phyloP scores from a whole-genome alignment of 2,329 filamentous ascomycete genomes.

The Paecilomyces sp. region DNA sequence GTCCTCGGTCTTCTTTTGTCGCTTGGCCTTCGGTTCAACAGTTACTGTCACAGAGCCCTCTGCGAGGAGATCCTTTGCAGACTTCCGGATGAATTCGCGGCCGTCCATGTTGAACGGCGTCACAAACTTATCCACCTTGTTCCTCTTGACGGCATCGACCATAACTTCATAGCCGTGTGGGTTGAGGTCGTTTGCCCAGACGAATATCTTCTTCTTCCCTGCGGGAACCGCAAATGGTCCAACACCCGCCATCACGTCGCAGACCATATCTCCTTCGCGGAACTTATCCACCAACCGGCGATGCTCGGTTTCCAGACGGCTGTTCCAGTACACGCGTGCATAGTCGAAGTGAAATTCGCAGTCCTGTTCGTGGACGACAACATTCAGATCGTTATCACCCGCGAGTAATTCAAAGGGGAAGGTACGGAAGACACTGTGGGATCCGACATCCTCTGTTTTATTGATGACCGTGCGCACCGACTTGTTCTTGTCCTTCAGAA shows the following conservation, averaged over 20 bases:
- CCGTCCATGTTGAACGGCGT: conserved; percentile 77
- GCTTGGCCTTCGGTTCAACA: conserved; percentile 41
- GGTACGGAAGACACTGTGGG: conserved; percentile 78
- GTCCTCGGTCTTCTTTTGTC: conserved; percentile 13
- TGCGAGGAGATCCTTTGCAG: conserved; percentile 51
- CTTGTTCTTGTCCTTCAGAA: conserved; percentile 85
- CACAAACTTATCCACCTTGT: conserved; percentile 75
- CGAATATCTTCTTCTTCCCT: conserved; percentile 81
- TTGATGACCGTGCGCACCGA: conserved; percentile 85
- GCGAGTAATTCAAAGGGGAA: conserved; percentile 87
- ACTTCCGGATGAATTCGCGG: conserved; percentile 66
- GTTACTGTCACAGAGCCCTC: conserved; percentile 44
- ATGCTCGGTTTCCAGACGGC: conserved; percentile 82
- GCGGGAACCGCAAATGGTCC: conserved; percentile 92
- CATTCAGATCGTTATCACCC: conserved; percentile 74
- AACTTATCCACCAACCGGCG: conserved; percentile 70
- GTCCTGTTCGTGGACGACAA: conserved; percentile 71
- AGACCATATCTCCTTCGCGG: conserved; percentile 77
- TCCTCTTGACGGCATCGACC: conserved; percentile 60
- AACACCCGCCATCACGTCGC: conserved; percentile 95
- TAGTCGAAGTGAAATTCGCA: conserved; percentile 94
- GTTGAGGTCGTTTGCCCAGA: conserved; percentile 96
- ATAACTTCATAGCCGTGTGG: conserved; percentile 76
- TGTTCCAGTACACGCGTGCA: conserved; percentile 97
- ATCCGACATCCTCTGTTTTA: conserved; percentile 84